Percentiles rank a stretch among this genome's conserved stretches.
Conservation (phyloP, 2,329 filamentous ascomycete genomes). For the Colletotrichum caudatum region DNA sequence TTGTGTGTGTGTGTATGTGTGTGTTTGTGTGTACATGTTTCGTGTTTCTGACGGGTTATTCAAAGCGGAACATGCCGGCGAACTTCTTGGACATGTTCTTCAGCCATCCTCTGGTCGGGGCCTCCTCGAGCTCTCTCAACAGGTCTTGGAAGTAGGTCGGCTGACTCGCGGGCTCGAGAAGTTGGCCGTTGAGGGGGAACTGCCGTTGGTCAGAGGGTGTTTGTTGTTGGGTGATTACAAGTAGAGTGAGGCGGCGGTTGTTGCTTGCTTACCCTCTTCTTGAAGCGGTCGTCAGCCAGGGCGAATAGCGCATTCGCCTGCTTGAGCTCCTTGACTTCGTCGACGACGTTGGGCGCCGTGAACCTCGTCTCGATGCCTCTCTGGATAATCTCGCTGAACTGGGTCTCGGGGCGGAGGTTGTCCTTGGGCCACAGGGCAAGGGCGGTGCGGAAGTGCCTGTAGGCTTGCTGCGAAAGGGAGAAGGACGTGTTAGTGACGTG, state of each 20-base stretch:
- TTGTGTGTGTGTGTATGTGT: neutral
- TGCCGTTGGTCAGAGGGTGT: neutral
- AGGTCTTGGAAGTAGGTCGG: slow-evolving; percentile 74
- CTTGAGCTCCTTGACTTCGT: slow-evolving; percentile 63
- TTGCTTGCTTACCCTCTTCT: slow-evolving; percentile 60
- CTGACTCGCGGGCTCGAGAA: slow-evolving; percentile 71
- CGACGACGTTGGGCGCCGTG: slow-evolving; percentile 42
- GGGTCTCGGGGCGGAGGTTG: slow-evolving; percentile 70
- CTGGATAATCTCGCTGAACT: slow-evolving; percentile 69
- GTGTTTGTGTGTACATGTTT: neutral
- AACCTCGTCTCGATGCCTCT: slow-evolving; percentile 56
- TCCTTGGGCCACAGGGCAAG: slow-evolving; percentile 74
- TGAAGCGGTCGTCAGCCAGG: slow-evolving; percentile 70
- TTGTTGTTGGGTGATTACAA: too few species aligned
- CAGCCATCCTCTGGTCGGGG: slow-evolving; percentile 68
- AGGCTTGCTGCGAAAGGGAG: slow-evolving; percentile 52
- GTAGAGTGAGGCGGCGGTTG: neutral
- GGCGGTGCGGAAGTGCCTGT: slow-evolving; percentile 62
- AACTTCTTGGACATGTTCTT: slow-evolving; percentile 65
- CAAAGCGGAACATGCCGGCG: slow-evolving; percentile 70
- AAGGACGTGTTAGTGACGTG: slow-evolving; percentile 24
- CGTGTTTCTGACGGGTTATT: slow-evolving; percentile 51
- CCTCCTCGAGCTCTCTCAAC: slow-evolving; percentile 71
- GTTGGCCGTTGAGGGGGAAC: slow-evolving; percentile 57
- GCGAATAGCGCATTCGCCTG: slow-evolving; percentile 72